Conservation (phyloP, 2,329 filamentous ascomycete genomes). For the Piedraia hortae region DNA sequence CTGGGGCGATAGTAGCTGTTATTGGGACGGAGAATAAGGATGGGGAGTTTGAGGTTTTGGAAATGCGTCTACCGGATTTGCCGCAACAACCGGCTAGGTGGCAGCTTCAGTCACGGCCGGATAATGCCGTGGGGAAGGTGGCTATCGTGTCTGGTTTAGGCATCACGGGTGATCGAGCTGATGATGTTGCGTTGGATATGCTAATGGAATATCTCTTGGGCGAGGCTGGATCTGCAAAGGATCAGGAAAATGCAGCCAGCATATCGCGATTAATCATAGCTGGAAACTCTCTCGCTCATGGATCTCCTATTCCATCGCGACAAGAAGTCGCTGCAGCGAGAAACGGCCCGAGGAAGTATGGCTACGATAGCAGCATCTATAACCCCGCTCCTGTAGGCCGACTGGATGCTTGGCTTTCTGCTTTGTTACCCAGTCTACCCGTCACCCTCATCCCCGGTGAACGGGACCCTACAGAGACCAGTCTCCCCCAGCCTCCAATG, state of each 20-base stretch:
- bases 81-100: slow-evolving; percentile 58
- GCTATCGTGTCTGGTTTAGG: slow-evolving; percentile 72
- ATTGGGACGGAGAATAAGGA: slow-evolving; percentile 80
- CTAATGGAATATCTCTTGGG: slow-evolving; percentile 71
- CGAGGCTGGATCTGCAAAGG: slow-evolving; percentile 35
- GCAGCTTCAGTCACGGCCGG: slow-evolving; percentile 27
- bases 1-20: slow-evolving; percentile 79
- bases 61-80: slow-evolving; percentile 68
- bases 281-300: slow-evolving; percentile 49
- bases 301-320: slow-evolving; percentile 18
- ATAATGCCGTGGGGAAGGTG: slow-evolving; percentile 29
- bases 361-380: slow-evolving; percentile 72
- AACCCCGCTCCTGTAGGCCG: slow-evolving; percentile 63
- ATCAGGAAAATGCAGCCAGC: slow-evolving; percentile 31
- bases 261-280: slow-evolving; percentile 77
- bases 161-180: slow-evolving; percentile 49
- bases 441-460: slow-evolving; percentile 69
- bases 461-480: slow-evolving; percentile 65
- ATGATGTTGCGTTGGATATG: slow-evolving; percentile 48
- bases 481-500: slow-evolving; percentile 76
- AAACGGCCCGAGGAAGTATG: slow-evolving; percentile 47
- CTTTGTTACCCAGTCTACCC: slow-evolving; percentile 61
- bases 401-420: slow-evolving; percentile 57
- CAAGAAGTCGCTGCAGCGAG: slow-evolving; percentile 19
- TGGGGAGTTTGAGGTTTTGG: slow-evolving; percentile 78